Evolutionary conservation across 1,284 basidiomycete species (phyloP), one percentile per base, ranked within the genome.

Genomic region (Farysia itapuensis): DNA sequence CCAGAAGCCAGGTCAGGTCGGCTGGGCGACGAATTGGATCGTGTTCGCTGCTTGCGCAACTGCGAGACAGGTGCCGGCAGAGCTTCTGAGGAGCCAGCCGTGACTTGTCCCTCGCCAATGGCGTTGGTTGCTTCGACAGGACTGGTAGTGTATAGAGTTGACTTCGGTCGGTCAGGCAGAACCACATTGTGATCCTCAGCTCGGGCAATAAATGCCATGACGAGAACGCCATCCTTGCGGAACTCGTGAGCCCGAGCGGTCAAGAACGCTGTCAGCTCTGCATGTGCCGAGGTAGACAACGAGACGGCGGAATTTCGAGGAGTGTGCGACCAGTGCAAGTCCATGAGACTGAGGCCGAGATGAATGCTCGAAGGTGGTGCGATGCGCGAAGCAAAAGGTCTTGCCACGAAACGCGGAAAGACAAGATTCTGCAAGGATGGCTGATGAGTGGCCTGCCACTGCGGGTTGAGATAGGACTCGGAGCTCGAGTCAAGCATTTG

Each of bases 241-340:
- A 78, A 78, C 53, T 79, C 78, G 52, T 66, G 67, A 15, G 77
- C 75, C 24, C 78, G 68, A 0, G 77, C 72, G 3, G 59, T 58
- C 23, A 79, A 54, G 60, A 78, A 78, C 1, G 70, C 65, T 31
- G 71, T 66, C 13, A 79, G 52, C 43, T 79, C 77, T 35, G 72
- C 74, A 41, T 79, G 77, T 4, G 78, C 77, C 28, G 74, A 67
- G 1, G 74, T 75, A 6, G 75, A 72, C 4, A 72, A 49, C 0
- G 71, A 66, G 1, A 72, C 54, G 4, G 65, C 61, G 11, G 60
- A 53, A 44, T 70, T 72, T 16, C 59, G 43, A 7, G 74, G 71
- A 6, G 72, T 77, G 32, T 73, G 70, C 14, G 69, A 67, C 77
- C 77, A 78, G 40, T 79, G 78, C 50, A 79, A 43, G 32, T 75